phyloP scores from a whole-genome alignment of 257 asterid genomes.

The Eucommia ulmoides region DNA sequence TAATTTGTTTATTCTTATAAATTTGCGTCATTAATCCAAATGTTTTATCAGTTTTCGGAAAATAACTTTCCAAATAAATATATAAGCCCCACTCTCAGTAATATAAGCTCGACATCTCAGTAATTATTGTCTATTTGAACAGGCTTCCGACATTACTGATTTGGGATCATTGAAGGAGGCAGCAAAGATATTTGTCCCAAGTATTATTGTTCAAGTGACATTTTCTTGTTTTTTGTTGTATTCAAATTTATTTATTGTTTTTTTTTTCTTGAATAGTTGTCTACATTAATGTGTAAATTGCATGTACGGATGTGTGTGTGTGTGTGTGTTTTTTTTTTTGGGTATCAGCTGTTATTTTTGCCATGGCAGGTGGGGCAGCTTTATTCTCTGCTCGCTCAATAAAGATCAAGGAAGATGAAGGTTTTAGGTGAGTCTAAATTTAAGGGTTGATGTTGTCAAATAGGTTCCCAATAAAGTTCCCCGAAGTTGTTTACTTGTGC shows the following conservation, averaged over 20 bases:
- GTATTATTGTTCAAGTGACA: constrained; percentile 19
- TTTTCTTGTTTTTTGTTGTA: constrained; percentile 9
- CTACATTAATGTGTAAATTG: too few relatives aligned
- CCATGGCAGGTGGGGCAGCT: constrained; percentile 51
- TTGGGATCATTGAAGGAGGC: constrained; percentile 85
- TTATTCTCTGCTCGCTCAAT: constrained; percentile 65
- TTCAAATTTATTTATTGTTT: neutral
- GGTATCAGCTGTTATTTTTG: constrained; percentile 2
- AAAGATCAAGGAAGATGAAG: constrained; percentile 83
- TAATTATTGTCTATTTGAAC: too few relatives aligned
- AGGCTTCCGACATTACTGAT: constrained; percentile 88
- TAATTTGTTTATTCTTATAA: too few relatives aligned
- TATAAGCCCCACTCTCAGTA: too few relatives aligned
- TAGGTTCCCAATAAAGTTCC: neutral
- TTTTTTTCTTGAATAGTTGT: neutral
- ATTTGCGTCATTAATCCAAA: too few relatives aligned
- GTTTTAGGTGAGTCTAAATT: constrained; percentile 43
- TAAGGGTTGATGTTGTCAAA: neutral
- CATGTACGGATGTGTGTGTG: too few relatives aligned
- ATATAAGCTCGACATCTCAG: too few relatives aligned
- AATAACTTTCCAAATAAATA: too few relatives aligned
- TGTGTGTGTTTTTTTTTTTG: too few relatives aligned
- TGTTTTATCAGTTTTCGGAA: too few relatives aligned
- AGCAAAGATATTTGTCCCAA: constrained; percentile 84
- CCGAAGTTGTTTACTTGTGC: neutral